Percentiles rank a stretch among this genome's conserved stretches.
These are phyloP conservation scores for Coemansia reversa DNA, from an alignment of 192 early-diverging fungal species.

Conservation along the genomic window DNA sequence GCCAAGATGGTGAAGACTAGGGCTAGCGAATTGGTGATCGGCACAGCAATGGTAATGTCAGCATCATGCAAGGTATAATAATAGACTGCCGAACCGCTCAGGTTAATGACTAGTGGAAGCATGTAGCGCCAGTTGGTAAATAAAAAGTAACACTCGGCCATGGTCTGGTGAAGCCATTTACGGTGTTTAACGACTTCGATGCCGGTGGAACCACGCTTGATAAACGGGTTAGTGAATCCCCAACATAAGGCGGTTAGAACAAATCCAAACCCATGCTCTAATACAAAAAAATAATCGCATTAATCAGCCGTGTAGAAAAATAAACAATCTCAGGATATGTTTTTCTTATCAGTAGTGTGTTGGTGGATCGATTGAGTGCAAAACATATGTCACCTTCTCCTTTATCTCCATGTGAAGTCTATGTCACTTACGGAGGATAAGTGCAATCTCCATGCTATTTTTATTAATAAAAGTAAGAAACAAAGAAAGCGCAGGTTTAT, in stretches of 20 bases:
- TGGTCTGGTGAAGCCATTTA: constrained; percentile 59
- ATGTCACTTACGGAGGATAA: too few relatives aligned
- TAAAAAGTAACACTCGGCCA: constrained; percentile 71
- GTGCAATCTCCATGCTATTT: too few relatives aligned
- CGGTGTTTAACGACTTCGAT: constrained; percentile 68
- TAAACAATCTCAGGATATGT: too few relatives aligned
- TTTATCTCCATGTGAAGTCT: too few relatives aligned
- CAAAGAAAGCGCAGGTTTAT: too few relatives aligned
- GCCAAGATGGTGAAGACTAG: constrained; percentile 83
- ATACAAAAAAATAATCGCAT: background rate
- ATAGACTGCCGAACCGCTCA: constrained; percentile 89
- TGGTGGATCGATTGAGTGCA: too few relatives aligned
- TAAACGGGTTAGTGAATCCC: constrained; percentile 97
- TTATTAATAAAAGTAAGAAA: too few relatives aligned
- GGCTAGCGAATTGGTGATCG: constrained; percentile 88
- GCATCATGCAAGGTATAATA: constrained; percentile 83
- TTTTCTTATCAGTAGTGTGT: too few relatives aligned
- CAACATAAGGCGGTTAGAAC: constrained; percentile 81
- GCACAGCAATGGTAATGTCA: constrained; percentile 89
- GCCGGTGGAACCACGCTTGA: constrained; percentile 81
- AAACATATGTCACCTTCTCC: too few relatives aligned
- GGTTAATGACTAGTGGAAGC: constrained; percentile 81
- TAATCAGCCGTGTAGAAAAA: background rate
- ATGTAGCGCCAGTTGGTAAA: constrained; percentile 90
- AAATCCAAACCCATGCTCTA: constrained; percentile 53